These are phyloP conservation scores for Osmanthus fragrans DNA, from an alignment of 257 asterid species.

Conservation along the genomic window DNA sequence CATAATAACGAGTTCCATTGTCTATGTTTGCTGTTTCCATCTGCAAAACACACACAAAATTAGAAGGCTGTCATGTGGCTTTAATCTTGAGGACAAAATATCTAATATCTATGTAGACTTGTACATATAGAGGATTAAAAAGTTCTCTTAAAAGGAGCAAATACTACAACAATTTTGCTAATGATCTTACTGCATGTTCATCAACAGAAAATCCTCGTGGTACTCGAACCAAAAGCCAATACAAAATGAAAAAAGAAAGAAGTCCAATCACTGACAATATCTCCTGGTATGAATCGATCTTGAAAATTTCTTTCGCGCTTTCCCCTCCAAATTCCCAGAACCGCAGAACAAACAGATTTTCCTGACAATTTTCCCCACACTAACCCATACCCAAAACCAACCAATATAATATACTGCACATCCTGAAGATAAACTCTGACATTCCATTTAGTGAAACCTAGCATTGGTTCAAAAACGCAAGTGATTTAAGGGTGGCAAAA, in stretches of 20 bases:
- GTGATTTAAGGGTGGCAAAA: neutral
- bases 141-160: neutral
- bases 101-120: conserved; percentile 9
- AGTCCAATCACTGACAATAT: conserved; percentile 3
- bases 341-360: conserved; percentile 1
- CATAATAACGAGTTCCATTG: conserved; percentile 73
- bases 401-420: conserved; percentile 5
- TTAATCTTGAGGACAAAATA: conserved; percentile 19
- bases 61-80: conserved; percentile 8
- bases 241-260: neutral
- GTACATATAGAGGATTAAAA: neutral
- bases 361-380: conserved; percentile 13
- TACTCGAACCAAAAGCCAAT: conserved; percentile 9
- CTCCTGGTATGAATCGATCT: neutral
- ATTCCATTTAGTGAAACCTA: conserved; percentile 19
- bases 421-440: conserved; percentile 8
- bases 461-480: conserved; percentile 3
- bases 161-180: neutral
- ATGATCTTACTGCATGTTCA: conserved; percentile 13
- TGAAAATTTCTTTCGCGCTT: neutral
- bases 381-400: conserved; percentile 14
- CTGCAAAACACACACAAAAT: conserved; percentile 41
- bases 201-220: conserved; percentile 8
- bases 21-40: conserved; percentile 77
- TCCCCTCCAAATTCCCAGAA: conserved; percentile 16